phyloP scores from a whole-genome alignment of 2,329 filamentous ascomycete species.

The Coniochaeta hoffmannii region DNA sequence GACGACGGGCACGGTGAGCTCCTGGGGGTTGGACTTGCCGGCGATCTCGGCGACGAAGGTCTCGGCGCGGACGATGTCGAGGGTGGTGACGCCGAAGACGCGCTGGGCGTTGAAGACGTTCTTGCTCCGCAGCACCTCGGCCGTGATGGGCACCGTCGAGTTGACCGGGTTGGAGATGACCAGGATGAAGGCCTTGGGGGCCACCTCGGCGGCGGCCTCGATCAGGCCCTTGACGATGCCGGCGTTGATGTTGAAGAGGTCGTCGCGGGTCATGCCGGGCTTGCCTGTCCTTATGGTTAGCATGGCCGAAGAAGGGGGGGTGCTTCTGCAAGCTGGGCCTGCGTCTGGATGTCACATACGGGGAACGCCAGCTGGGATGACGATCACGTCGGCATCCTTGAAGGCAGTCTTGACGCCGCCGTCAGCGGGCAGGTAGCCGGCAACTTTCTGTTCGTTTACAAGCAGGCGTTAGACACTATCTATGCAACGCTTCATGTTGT shows the following conservation, averaged over 20 bases:
- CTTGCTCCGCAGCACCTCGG: conserved; percentile 90
- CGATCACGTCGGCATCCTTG: conserved; percentile 88
- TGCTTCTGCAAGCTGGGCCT: not conserved
- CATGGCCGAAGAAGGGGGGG: not conserved
- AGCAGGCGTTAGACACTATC: conserved; percentile 1
- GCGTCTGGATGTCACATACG: conserved; percentile 49
- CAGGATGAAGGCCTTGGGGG: conserved; percentile 88
- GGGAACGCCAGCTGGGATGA: conserved; percentile 97
- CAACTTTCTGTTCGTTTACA: conserved; percentile 56
- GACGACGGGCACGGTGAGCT: conserved; percentile 83
- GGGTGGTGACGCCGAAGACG: conserved; percentile 96
- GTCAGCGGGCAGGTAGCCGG: conserved; percentile 80
- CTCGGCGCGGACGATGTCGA: conserved; percentile 96
- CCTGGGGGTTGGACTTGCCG: conserved; percentile 74
- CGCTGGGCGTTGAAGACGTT: conserved; percentile 91
- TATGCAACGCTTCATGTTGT: not conserved
- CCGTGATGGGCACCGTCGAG: conserved; percentile 95
- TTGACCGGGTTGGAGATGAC: conserved; percentile 99
- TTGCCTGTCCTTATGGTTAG: conserved; percentile 56
- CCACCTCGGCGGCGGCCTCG: conserved; percentile 77
- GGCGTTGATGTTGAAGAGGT: conserved; percentile 99
- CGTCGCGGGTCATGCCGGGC: conserved; percentile 98
- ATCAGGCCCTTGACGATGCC: conserved; percentile 94
- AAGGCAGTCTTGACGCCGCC: conserved; percentile 81
- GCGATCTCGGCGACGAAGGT: conserved; percentile 86